phyloP scores from a whole-genome alignment of 164 flowering plant genomes.

The Magnolia officinalis region DNA sequence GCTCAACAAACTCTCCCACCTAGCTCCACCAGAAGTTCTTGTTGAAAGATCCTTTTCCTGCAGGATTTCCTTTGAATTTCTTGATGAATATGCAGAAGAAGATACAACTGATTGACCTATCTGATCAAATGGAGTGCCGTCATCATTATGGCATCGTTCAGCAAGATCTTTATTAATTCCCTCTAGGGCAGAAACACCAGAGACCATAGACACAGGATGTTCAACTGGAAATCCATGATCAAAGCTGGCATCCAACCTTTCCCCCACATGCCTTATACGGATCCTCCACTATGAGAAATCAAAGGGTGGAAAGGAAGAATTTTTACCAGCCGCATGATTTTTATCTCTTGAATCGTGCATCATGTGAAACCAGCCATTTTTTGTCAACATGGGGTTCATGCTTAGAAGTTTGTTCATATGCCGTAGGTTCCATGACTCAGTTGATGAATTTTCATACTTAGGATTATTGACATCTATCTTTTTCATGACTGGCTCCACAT shows the following conservation, averaged over 20 bases:
- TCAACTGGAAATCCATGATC: conserved; percentile 18
- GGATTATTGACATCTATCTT: conserved; percentile 23
- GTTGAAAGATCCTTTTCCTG: conserved; percentile 14
- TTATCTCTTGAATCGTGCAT: conserved; percentile 24
- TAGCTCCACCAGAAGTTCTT: conserved; percentile 58
- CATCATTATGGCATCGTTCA: conserved; percentile 16
- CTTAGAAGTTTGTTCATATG: conserved; percentile 38
- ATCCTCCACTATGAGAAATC: conserved; percentile 64
- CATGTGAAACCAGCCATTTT: conserved; percentile 21
- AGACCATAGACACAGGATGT: conserved; percentile 8
- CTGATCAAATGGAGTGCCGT: conserved; percentile 13
- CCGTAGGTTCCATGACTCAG: conserved; percentile 26
- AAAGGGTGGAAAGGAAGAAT: conserved; percentile 37
- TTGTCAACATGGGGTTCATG: conserved; percentile 59
- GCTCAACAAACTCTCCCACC: conserved; percentile 68
- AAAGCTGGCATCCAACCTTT: conserved; percentile 18
- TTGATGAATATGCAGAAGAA: conserved; percentile 8
- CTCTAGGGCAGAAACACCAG: conserved; percentile 22
- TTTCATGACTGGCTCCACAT: conserved; percentile 4
- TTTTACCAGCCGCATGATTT: conserved; percentile 10
- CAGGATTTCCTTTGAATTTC: conserved; percentile 14
- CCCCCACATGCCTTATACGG: conserved; percentile 37
- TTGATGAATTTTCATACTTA: conserved; percentile 14
- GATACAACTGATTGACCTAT: conserved; percentile 6
- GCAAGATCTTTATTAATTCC: conserved; percentile 4